phyloP scores from a whole-genome alignment of 163 green algal species.

The Chlamydomonas reinhardtii region DNA sequence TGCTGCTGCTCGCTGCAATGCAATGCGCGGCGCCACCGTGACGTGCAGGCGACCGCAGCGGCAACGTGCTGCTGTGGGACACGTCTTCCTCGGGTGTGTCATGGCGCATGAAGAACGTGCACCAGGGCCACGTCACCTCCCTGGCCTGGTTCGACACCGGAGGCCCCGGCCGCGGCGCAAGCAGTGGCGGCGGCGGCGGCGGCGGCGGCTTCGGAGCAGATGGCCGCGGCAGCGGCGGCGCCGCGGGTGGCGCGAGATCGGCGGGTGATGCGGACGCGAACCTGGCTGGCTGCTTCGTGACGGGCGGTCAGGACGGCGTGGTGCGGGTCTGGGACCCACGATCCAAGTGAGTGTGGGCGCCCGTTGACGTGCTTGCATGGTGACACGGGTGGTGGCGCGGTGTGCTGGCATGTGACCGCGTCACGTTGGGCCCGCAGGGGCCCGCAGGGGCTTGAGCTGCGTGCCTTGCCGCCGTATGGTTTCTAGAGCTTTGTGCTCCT shows the following conservation, averaged over 20 bases:
- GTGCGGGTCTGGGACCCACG: constrained; percentile 67
- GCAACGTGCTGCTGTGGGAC: constrained; percentile 72
- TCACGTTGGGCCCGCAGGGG: no score
- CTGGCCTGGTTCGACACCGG: constrained; percentile 59
- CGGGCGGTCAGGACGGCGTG: constrained; percentile 67
- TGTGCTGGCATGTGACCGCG: no score
- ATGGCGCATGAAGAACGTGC: constrained; percentile 66
- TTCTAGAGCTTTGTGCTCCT: no score
- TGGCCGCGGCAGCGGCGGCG: not conserved
- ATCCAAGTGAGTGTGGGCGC: constrained; percentile 27
- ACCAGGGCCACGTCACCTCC: constrained; percentile 74
- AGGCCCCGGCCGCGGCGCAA: not conserved
- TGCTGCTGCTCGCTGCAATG: no score
- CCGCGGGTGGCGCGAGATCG: no score
- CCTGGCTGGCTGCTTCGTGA: constrained; percentile 38
- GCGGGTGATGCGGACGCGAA: no score
- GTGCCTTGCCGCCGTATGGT: no score
- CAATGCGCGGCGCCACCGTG: no score
- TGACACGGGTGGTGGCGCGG: no score
- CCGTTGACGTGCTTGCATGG: no score
- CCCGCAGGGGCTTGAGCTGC: no score
- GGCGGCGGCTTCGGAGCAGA: constrained; percentile 29
- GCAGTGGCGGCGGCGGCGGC: not conserved
- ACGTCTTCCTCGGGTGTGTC: constrained; percentile 15
- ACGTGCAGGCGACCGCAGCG: constrained; percentile 73